Conservation (phyloP, 2,329 filamentous ascomycete species). For the Biscogniauxia mediterranea region DNA sequence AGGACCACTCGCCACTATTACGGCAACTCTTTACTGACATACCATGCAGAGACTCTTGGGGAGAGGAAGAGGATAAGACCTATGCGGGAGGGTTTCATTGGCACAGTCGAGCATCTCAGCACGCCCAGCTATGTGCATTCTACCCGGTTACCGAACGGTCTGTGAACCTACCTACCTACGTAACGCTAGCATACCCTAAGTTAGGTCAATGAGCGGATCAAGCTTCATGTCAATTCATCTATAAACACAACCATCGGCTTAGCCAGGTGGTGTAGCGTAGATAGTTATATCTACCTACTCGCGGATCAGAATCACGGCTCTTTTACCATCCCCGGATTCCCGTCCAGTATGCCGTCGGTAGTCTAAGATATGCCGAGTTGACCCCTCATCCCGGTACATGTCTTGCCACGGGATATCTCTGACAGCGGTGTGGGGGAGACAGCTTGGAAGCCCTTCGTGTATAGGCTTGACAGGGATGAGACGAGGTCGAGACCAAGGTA, state of each 20-base stretch:
- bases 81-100: not conserved
- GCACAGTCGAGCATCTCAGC: not conserved
- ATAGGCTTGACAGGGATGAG: not conserved
- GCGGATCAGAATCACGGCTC: not conserved
- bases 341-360: conserved; percentile 7
- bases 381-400: conserved; percentile 17
- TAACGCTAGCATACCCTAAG: no score
- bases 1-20: no score
- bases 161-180: not conserved
- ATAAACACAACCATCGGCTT: not conserved
- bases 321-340: no score
- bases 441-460: conserved; percentile 2
- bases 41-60: no score
- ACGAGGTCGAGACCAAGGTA: not conserved
- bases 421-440: conserved; percentile 13
- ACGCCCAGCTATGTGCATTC: not conserved
- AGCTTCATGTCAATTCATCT: not conserved
- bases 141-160: not conserved
- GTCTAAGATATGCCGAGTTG: conserved; percentile 9
- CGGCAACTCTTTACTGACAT: no score
- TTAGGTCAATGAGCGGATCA: no score
- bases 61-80: no score
- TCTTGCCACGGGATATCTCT: conserved; percentile 14
- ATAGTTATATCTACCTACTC: not conserved
- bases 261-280: not conserved